phyloP scores from a whole-genome alignment of 495 filamentous ascomycete genomes.

The Neurospora tetraspora region DNA sequence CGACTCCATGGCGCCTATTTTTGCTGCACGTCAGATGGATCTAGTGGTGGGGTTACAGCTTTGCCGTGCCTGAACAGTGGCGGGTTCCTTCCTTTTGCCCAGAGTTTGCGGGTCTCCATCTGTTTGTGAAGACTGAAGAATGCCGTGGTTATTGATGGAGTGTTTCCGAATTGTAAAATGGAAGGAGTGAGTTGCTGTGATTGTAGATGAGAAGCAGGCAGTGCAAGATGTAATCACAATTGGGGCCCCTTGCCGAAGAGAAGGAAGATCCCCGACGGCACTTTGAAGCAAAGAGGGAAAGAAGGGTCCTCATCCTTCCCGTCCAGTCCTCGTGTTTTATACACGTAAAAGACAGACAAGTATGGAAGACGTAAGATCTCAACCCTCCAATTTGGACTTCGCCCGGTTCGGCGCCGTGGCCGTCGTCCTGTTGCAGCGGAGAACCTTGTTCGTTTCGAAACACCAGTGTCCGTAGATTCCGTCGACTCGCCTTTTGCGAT shows the following conservation, averaged over 20 bases:
- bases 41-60: neutral
- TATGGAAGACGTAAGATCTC: neutral
- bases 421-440: neutral
- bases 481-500: neutral
- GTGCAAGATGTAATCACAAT: neutral
- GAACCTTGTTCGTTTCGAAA: neutral
- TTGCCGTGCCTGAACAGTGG: neutral
- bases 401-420: neutral
- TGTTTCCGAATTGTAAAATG: neutral
- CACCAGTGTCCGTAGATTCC: neutral
- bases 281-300: too few relatives aligned
- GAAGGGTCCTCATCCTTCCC: neutral
- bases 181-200: neutral
- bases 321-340: neutral
- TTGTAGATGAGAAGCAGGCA: neutral
- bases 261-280: neutral
- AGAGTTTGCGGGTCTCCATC: neutral
- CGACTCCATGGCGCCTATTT: neutral
- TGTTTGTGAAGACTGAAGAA: neutral
- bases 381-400: neutral
- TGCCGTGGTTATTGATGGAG: neutral
- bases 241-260: neutral
- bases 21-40: neutral
- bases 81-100: neutral
- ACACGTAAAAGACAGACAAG: neutral